Evolutionary conservation across 192 early-diverging fungal genomes (phyloP).

Genomic region (Coemansia sp.): DNA sequence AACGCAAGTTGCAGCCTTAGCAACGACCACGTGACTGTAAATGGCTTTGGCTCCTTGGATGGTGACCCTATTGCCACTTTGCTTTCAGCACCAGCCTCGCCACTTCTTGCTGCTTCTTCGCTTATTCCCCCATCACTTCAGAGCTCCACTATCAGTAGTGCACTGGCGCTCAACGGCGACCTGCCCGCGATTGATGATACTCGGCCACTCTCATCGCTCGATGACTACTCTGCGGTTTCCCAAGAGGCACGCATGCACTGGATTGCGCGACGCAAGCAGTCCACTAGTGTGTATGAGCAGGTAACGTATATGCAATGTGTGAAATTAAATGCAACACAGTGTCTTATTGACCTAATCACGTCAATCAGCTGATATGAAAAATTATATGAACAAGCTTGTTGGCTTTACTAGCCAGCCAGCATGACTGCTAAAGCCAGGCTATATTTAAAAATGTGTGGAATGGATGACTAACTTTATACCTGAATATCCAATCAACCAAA

Average conservation of each 20-base stretch:
- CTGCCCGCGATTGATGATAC: constrained; percentile 16
- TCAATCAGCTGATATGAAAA: not conserved
- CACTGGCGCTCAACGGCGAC: constrained; percentile 1
- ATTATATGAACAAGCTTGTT: not conserved
- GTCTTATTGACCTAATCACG: not conserved
- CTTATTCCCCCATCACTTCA: constrained; percentile 8
- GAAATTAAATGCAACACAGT: not conserved
- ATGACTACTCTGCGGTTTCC: constrained; percentile 24
- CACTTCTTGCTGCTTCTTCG: not conserved
- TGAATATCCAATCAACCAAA: not conserved
- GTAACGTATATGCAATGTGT: constrained; percentile 16
- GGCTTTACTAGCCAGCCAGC: not conserved
- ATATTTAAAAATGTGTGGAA: no score
- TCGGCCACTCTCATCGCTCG: constrained; percentile 13
- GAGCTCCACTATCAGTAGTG: not conserved
- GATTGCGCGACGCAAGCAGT: constrained; percentile 37
- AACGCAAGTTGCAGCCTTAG: not conserved
- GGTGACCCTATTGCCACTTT: not conserved
- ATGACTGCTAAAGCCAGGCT: not conserved
- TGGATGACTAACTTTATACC: not conserved
- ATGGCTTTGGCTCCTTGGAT: not conserved
- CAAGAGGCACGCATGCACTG: constrained; percentile 36
- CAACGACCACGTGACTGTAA: not conserved
- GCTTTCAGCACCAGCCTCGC: not conserved
- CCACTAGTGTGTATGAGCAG: constrained; percentile 23